Base-by-base conservation (phyloP, 176 grass and related monocot species). In the Pontederia crassipes region DNA sequence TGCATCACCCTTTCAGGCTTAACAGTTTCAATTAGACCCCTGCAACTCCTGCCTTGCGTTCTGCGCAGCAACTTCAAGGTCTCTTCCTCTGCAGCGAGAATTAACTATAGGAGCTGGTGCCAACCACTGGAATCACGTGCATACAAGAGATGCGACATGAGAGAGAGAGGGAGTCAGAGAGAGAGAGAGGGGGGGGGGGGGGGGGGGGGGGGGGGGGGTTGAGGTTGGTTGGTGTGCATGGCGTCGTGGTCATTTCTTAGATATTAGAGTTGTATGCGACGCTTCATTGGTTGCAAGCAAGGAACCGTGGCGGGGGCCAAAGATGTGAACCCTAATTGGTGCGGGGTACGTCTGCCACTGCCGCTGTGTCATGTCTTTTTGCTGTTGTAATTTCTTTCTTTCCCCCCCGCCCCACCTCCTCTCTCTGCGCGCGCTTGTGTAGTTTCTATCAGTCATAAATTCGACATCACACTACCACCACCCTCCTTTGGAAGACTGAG, bases 41-140 rank as follows among this genome's bases (percentile, higher is more conserved):
- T 29, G 57, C 57, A 59, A 40, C 32, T 40, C 32, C 32, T 40
- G 32, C 32, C 0, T 40, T 40, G 32, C 32, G 4, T 40, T 40
- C 32, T 40, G 32, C 32, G 57, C 57, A 28, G 57, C 57, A 59
- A 59, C 24, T 59, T 28, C 57, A 59, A 29, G 18, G 57, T 27
- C 57, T 12, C 28, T 20, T 20, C 18, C 57, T 12, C 28, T 20
- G 57, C 57, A 59, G 18, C 11, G 24, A 59, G 17, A 59, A 28
- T 59, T 59, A 59, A 59, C 18, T 54, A 54, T 16, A 54, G 51
- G 11, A 54, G 51, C 12, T 15, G n/a, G 51, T 15, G 51, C 18
- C 54, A 55, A 18, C 57, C 18, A 28, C 20, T 27, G 24, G 11
- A 11, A 59, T 59, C 57, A 59, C 57, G 57, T 59, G 57, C 57